These are phyloP conservation scores for Microbotryum violaceum DNA, from an alignment of 1,284 basidiomycete species.

Conservation along the genomic window DNA sequence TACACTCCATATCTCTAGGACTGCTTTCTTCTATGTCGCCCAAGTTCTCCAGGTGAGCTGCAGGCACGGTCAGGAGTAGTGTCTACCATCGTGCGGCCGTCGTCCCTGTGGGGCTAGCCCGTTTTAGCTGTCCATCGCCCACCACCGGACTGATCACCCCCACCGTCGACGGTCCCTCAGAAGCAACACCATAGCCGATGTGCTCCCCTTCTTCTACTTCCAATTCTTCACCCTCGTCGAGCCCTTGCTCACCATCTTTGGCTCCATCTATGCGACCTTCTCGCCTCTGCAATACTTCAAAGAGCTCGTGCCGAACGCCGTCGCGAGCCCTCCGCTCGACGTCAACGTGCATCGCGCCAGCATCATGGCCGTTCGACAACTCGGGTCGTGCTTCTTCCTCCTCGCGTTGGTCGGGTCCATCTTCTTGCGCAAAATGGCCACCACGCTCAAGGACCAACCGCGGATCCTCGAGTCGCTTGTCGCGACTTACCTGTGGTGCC, in stretches of 20 bases:
- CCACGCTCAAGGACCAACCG: conserved; percentile 27
- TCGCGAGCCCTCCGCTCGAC: conserved; percentile 26
- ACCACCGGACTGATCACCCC: no score
- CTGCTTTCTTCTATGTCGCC: no score
- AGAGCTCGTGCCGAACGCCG: conserved; percentile 36
- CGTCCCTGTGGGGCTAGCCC: no score
- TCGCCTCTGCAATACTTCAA: conserved; percentile 37
- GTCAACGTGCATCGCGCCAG: conserved; percentile 37
- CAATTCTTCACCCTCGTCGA: conserved; percentile 31
- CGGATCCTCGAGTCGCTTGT: conserved; percentile 37
- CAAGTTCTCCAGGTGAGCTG: no score
- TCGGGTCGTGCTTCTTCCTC: conserved; percentile 44
- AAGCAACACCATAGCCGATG: neutral
- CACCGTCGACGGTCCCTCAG: no score
- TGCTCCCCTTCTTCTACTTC: conserved; percentile 14
- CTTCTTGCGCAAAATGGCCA: conserved; percentile 38
- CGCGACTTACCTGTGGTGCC: conserved; percentile 37
- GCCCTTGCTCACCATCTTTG: conserved; percentile 38
- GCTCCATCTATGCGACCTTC: conserved; percentile 41
- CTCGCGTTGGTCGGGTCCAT: conserved; percentile 42
- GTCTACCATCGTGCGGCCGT: no score
- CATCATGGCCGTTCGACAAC: conserved; percentile 38
- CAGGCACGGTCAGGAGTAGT: no score
- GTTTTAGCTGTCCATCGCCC: no score
- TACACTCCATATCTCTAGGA: no score